Base-by-base conservation (phyloP, 768 basidiomycete species). In the Amanita inopinata region DNA sequence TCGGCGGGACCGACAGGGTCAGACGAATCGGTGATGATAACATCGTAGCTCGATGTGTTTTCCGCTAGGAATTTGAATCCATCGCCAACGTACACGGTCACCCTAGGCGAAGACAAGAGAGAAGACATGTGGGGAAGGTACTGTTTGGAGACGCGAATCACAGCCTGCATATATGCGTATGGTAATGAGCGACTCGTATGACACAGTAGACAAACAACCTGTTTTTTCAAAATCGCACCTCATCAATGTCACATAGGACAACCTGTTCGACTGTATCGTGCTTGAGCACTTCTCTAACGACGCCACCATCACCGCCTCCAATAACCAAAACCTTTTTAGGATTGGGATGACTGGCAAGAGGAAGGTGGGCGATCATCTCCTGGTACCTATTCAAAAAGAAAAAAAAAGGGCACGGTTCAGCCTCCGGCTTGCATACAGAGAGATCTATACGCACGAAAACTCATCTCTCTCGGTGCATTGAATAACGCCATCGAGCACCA, bases 391-490 rank as follows among this genome's bases (percentile, higher is more conserved):
- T 35, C 31, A 18, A 17, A 5, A 15, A 41, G 20, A 25, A 45
- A 46, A 42, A 33, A 5, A 17, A 38, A 9, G 24, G 4, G 24
- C 14, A 15, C 28, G 7, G 12, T 24, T 42, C 32, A 25, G 14
- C 30, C 11, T 8, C 39, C 18, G 41, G 33, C 24, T 33, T 15
- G 20, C 15, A 28, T n/a, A 28, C 7, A 7, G 3, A 17, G 19
- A 15, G 22, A 42, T 12, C 33, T 50, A 42, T 15, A 74, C 86
- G 52, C 56, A 91, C 91, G 93, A 92, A 64, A 99, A 99, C 63
- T 99, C 96, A 57, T 99, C 96, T 35, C 93, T 80, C 65, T 99
- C 96, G 1, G 93, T 96, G 66, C 86, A 91, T 61, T 99, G 94
- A 51, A 99, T 86, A 43, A 85, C 90, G 40, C 91, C 88, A 58